Evolutionary conservation across 305 asterid species (phyloP).

Genomic region (Euphrasia arctica): DNA sequence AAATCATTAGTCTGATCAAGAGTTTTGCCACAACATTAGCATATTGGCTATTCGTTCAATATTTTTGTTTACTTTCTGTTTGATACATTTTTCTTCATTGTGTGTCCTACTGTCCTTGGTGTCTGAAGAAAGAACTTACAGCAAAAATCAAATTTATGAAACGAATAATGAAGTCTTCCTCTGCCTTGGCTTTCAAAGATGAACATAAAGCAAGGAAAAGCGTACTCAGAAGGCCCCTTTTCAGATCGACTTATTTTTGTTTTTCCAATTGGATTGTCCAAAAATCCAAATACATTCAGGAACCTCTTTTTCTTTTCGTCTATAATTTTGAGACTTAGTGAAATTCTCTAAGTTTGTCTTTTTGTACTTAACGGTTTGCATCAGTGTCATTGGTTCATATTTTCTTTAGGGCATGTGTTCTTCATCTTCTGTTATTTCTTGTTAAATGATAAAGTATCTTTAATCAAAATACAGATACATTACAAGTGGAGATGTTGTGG

Average conservation of each 20-base stretch:
- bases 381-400: constrained; percentile 9
- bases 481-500: constrained; percentile 72
- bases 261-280: not conserved
- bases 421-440: constrained; percentile 18
- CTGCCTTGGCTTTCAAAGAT: constrained; percentile 91
- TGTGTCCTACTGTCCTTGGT: constrained; percentile 26
- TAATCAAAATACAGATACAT: constrained; percentile 49
- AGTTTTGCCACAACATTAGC: too few relatives aligned
- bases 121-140: constrained; percentile 75
- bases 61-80: constrained; percentile 21
- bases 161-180: constrained; percentile 70
- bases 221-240: constrained; percentile 62
- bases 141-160: constrained; percentile 74
- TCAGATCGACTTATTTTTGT: constrained; percentile 11
- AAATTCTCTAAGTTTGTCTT: not conserved
- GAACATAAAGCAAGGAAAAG: constrained; percentile 95
- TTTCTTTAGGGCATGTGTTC: constrained; percentile 3
- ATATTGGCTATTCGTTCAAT: constrained; percentile 25
- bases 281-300: too few relatives aligned
- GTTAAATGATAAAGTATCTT: not conserved
- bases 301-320: not conserved
- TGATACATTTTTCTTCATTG: too few relatives aligned
- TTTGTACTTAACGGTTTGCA: not conserved
- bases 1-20: too few relatives aligned
- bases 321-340: not conserved